Percentiles rank a stretch among this genome's conserved stretches.
phyloP scores from a whole-genome alignment of 2,329 filamentous ascomycete species.

The Colletotrichum horii region DNA sequence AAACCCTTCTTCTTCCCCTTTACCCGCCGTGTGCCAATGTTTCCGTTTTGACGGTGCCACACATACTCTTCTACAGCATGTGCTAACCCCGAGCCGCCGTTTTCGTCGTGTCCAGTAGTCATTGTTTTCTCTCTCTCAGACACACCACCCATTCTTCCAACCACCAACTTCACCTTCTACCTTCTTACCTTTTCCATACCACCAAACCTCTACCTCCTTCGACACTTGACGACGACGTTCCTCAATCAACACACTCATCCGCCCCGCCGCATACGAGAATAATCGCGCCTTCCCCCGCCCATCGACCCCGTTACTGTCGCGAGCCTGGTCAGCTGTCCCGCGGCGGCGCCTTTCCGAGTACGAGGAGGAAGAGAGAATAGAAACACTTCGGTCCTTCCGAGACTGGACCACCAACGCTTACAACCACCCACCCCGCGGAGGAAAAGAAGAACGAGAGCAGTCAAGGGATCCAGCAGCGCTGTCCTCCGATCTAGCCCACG shows the following conservation, averaged over 20 bases:
- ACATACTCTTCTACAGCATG: conserved; percentile 21
- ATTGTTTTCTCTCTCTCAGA: conserved; percentile 19
- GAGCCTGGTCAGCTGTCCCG: conserved; percentile 5
- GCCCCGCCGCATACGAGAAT: conserved; percentile 7
- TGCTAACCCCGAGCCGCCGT: conserved; percentile 21
- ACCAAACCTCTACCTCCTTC: background rate
- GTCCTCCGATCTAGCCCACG: conserved; percentile 39
- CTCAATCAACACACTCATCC: background rate
- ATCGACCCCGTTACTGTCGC: conserved; percentile 6
- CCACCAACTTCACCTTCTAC: background rate
- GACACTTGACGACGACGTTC: background rate
- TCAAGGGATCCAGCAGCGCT: conserved; percentile 58
- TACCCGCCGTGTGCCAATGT: conserved; percentile 7
- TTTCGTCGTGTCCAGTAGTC: conserved; percentile 18
- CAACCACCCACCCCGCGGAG: conserved; percentile 6
- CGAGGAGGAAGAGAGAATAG: conserved; percentile 6
- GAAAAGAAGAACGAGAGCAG: conserved; percentile 4
- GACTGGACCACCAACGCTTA: background rate
- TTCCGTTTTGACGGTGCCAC: conserved; percentile 17
- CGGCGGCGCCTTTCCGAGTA: conserved; percentile 7
- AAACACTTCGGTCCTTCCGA: conserved; percentile 8
- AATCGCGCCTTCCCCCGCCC: background rate
- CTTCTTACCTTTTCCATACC: background rate
- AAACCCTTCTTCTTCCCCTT: background rate
- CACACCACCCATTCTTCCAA: conserved; percentile 12